Percentiles rank a stretch among this genome's conserved stretches.
Conservation (phyloP, 2,329 filamentous ascomycete species). For the Blumeria graminis region DNA sequence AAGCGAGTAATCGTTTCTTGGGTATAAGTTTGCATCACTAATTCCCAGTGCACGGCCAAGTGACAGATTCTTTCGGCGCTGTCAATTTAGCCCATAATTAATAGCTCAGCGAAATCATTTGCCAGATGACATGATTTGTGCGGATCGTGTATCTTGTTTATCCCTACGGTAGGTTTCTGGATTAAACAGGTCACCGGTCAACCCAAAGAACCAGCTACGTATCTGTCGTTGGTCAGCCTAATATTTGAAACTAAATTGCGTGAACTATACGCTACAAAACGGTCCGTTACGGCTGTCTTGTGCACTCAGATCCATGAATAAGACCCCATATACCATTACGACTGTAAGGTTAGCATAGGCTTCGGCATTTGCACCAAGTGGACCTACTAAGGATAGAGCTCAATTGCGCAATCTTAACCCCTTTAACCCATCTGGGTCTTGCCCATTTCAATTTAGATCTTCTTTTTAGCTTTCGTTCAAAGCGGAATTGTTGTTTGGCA, state of each 20-base stretch:
- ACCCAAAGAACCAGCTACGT: conserved; percentile 18
- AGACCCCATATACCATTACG: conserved; percentile 28
- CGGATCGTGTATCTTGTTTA: too few relatives aligned
- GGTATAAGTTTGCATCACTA: too few relatives aligned
- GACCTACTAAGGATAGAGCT: conserved; percentile 13
- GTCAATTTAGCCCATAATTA: too few relatives aligned
- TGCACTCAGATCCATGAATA: conserved; percentile 36
- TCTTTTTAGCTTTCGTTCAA: conserved; percentile 58
- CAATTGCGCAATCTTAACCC: conserved; percentile 35
- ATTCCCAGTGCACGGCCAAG: too few relatives aligned
- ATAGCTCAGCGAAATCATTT: too few relatives aligned
- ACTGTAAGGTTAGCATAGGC: conserved; percentile 16
- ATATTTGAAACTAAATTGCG: neutral
- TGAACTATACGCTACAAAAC: conserved; percentile 25
- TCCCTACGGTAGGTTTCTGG: conserved; percentile 5
- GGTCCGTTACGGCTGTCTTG: conserved; percentile 17
- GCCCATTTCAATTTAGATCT: conserved; percentile 36
- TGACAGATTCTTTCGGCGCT: too few relatives aligned
- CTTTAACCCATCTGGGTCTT: conserved; percentile 39
- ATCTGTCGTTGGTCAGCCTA: conserved; percentile 15
- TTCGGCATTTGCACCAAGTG: neutral
- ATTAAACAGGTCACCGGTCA: conserved; percentile 15
- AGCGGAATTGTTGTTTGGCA: conserved; percentile 48
- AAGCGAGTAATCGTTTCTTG: too few relatives aligned
- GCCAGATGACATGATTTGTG: too few relatives aligned